Evolutionary conservation across 2,329 filamentous ascomycete genomes (phyloP).

Genomic region (Trichoderma polysporum): DNA sequence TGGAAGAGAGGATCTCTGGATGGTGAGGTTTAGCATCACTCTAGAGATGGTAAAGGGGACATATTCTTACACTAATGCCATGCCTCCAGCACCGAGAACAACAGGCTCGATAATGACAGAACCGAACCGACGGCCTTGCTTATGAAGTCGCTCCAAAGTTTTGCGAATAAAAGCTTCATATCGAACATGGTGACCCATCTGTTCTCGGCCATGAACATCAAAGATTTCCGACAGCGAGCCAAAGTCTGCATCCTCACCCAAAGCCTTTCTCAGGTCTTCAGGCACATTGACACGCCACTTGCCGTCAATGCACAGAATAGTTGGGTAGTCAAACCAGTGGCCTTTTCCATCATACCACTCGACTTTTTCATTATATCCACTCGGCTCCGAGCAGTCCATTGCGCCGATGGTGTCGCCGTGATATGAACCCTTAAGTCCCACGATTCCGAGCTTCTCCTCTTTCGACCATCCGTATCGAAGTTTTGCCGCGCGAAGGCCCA

Average conservation of each 20-base stretch:
- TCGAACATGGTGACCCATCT: constrained; percentile 42
- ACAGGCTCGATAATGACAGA: constrained; percentile 79
- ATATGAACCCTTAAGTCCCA: constrained; percentile 78
- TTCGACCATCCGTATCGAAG: constrained; percentile 65
- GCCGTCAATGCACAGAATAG: constrained; percentile 64
- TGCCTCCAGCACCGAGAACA: constrained; percentile 78
- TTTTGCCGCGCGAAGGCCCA: constrained; percentile 71
- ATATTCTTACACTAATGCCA: constrained; percentile 68
- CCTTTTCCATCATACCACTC: constrained; percentile 83
- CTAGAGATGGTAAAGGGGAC: neutral
- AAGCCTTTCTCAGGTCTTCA: constrained; percentile 43
- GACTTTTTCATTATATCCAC: constrained; percentile 75
- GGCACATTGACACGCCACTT: constrained; percentile 65
- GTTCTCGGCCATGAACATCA: constrained; percentile 51
- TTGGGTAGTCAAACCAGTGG: constrained; percentile 78
- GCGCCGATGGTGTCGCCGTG: constrained; percentile 87
- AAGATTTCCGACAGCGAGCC: constrained; percentile 58
- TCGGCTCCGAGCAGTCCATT: constrained; percentile 81
- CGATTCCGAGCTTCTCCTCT: constrained; percentile 59
- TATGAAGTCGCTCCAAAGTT: constrained; percentile 51
- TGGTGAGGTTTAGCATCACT: constrained; percentile 20
- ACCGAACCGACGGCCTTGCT: constrained; percentile 66
- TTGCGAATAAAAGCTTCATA: constrained; percentile 62
- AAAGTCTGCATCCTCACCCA: constrained; percentile 48
- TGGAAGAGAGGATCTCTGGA: constrained; percentile 78